Evolutionary conservation across 495 filamentous ascomycete genomes (phyloP).

Genomic region (Hypoxylon subgilvum): DNA sequence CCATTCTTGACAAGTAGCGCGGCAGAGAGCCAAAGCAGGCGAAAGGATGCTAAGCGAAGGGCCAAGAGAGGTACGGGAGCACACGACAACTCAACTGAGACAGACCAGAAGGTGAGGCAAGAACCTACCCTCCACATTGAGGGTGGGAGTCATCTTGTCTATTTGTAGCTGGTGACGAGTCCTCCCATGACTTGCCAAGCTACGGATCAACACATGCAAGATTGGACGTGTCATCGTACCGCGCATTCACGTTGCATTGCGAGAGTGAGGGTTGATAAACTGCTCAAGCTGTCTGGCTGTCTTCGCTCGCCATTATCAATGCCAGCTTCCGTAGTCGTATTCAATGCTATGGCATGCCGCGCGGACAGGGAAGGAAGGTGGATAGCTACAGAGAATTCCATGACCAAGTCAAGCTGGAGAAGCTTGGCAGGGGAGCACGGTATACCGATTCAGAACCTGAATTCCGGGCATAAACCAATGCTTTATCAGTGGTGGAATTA

Average conservation of each 20-base stretch:
- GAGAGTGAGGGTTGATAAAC: constrained; percentile 22
- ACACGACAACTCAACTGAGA: constrained; percentile 7
- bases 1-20: constrained; percentile 29
- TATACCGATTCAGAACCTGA: constrained; percentile 1
- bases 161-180: constrained; percentile 29
- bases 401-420: constrained; percentile 34
- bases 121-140: background rate
- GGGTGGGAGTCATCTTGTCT: constrained; percentile 16
- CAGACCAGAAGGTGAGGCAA: constrained; percentile 8
- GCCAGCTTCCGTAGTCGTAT: constrained; percentile 31
- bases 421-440: constrained; percentile 36
- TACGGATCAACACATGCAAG: constrained; percentile 28
- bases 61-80: constrained; percentile 5
- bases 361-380: constrained; percentile 14
- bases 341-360: constrained; percentile 27
- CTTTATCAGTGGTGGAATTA: constrained; percentile 30
- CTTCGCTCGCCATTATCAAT: constrained; percentile 15
- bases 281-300: constrained; percentile 8
- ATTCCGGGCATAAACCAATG: constrained; percentile 22
- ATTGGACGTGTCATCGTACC: constrained; percentile 30
- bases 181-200: constrained; percentile 12
- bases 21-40: constrained; percentile 5
- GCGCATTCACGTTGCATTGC: constrained; percentile 22
- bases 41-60: constrained; percentile 16
- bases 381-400: constrained; percentile 25